Base-by-base conservation (phyloP, 2,329 filamentous ascomycete species). In the Alternaria burnsii region DNA sequence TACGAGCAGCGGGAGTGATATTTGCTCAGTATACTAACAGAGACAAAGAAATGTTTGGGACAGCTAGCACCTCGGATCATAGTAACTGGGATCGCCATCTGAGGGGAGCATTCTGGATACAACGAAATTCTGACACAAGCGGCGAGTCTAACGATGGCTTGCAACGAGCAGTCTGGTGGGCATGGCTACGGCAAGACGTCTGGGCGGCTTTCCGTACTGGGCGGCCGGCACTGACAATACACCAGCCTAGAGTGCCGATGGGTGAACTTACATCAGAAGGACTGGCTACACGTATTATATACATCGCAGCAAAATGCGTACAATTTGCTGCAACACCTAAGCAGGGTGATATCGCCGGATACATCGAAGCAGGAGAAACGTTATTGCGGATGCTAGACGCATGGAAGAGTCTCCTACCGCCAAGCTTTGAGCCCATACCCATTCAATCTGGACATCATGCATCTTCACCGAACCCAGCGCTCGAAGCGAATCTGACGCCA, bases 31-130 rank as follows among this genome's bases (percentile, higher is more conserved):
- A 48, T 16, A 34, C 8, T 20, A 16, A 34, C 44, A 18, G 22
- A 34, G 5, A 20, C 20, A 12, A 20, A 48, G 87, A 89, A 73
- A 89, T 89, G 87, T 82, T 89, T 16, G 85, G 87, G 46, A 85
- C 83, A 10, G 83, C 83, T 3, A 81, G 82, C 26, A 70, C 58
- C 40, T 66, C 67, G 14, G 67, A 70, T 48, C 67, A 75, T 26
- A 72, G 84, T 75, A 83, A 82, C 52, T 89, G 88, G 87, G 85
- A 89, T 62, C 79, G 86, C 2, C 87, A 89, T 67, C 76, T 89
- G 0, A 86, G 88, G 68, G 87, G 87, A 1, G 85, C 88, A 0
- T 89, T 89, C 64, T 88, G 87, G 85, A 89, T 89, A 18, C 84
- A 88, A 60, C 79, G 86, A 9, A 87, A 83, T 1, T 85, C 87